Evolutionary conservation across 352 stramenopile species (phyloP).

Genomic region (Pythium dissotocum): DNA sequence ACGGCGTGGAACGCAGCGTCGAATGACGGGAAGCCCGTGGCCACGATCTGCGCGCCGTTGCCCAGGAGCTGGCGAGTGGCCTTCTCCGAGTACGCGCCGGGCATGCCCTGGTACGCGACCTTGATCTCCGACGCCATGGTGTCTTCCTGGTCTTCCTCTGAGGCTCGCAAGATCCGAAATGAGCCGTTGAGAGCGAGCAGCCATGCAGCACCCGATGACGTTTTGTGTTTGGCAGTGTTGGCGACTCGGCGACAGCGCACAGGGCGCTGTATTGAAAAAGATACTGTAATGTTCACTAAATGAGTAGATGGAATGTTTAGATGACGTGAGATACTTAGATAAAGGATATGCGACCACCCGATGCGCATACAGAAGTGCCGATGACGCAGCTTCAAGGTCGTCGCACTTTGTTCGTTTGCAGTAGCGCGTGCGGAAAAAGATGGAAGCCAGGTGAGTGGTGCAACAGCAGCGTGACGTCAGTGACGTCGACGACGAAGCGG

Average conservation of each 20-base stretch:
- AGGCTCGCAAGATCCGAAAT: slow-evolving; percentile 14
- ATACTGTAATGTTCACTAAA: not conserved
- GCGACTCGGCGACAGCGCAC: too few species aligned
- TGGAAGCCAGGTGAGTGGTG: slow-evolving; percentile 2
- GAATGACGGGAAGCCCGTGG: slow-evolving; percentile 50
- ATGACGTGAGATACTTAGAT: not conserved
- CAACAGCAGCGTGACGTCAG: slow-evolving; percentile 6
- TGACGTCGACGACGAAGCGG: not conserved
- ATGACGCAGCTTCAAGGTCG: slow-evolving; percentile 23
- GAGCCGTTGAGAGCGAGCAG: not conserved
- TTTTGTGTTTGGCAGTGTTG: not conserved
- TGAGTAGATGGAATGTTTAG: not conserved
- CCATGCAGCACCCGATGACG: not conserved
- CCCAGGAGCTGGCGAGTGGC: slow-evolving; percentile 92
- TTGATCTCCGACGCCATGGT: slow-evolving; percentile 54
- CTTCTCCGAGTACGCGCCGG: slow-evolving; percentile 97
- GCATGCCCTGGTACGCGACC: slow-evolving; percentile 95
- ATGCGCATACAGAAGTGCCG: slow-evolving; percentile 21
- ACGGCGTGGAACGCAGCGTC: slow-evolving; percentile 63
- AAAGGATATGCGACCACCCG: not conserved
- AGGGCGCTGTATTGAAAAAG: not conserved
- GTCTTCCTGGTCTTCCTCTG: not conserved
- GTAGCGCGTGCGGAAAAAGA: slow-evolving; percentile 9
- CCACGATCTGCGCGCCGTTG: slow-evolving; percentile 60
- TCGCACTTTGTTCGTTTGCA: slow-evolving; percentile 11